Percentiles rank a stretch among this genome's conserved stretches.
phyloP scores from a whole-genome alignment of 257 asterid genomes.

The Solanum dulcamara region DNA sequence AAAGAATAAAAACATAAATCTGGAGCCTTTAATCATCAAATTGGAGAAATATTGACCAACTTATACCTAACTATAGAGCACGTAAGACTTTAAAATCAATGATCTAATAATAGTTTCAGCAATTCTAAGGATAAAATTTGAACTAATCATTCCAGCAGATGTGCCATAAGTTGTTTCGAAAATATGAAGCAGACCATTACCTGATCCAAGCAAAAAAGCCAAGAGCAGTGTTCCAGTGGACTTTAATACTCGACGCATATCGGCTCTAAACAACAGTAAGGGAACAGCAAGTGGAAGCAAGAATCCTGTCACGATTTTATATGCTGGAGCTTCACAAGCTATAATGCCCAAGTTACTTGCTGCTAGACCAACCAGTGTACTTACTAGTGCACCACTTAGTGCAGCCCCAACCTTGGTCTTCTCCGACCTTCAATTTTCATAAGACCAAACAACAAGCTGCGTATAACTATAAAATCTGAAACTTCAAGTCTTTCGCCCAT shows the following conservation, averaged over 20 bases:
- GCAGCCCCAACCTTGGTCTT: slow-evolving; percentile 76
- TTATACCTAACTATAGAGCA: neutral
- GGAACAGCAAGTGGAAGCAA: slow-evolving; percentile 89
- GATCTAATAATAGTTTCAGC: neutral
- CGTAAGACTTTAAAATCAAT: neutral
- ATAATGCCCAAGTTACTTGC: slow-evolving; percentile 82
- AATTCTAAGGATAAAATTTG: neutral
- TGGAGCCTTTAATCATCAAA: neutral
- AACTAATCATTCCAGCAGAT: neutral
- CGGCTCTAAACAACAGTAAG: slow-evolving; percentile 76
- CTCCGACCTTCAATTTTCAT: slow-evolving; percentile 57
- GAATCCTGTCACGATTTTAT: slow-evolving; percentile 54
- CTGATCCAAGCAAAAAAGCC: slow-evolving; percentile 91
- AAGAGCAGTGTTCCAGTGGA: slow-evolving; percentile 75
- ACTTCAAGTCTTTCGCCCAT: neutral
- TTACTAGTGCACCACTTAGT: slow-evolving; percentile 86
- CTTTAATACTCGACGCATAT: slow-evolving; percentile 60
- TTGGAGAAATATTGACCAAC: neutral
- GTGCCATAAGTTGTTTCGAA: neutral
- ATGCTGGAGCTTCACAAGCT: slow-evolving; percentile 65
- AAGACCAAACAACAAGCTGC: neutral
- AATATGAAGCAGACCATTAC: slow-evolving; percentile 9
- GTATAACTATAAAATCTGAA: neutral
- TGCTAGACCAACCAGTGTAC: slow-evolving; percentile 63
- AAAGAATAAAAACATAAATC: neutral